phyloP scores from a whole-genome alignment of 179 eudicot genomes.

The Corrigiola litoralis region DNA sequence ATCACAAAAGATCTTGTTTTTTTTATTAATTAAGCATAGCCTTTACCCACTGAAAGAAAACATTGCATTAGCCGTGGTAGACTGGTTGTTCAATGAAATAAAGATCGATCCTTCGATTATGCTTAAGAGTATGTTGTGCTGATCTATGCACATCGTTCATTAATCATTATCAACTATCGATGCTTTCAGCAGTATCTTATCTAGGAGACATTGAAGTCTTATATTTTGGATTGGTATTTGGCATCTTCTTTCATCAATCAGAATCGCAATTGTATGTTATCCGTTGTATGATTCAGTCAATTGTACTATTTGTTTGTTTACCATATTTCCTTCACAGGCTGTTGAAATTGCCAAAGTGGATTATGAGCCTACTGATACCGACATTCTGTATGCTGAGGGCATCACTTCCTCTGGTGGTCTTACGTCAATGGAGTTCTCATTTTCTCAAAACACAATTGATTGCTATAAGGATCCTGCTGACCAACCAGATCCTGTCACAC shows the following conservation, averaged over 20 bases:
- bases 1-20: too few species aligned
- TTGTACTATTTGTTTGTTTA: background rate
- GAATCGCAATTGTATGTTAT: background rate
- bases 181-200: background rate
- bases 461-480: conserved; percentile 17
- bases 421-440: conserved; percentile 52
- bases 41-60: too few species aligned
- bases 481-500: conserved; percentile 22
- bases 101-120: background rate
- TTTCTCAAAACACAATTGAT: conserved; percentile 19
- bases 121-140: background rate
- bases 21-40: too few species aligned
- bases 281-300: background rate
- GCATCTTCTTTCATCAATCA: background rate
- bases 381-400: conserved; percentile 68
- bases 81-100: too few species aligned
- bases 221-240: too few species aligned
- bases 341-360: conserved; percentile 59
- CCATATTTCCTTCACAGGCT: conserved; percentile 40
- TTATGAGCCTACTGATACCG: conserved; percentile 70
- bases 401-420: conserved; percentile 48
- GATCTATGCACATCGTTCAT: too few species aligned
- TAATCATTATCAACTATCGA: background rate
- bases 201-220: too few species aligned
- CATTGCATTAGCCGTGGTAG: background rate